phyloP scores from a whole-genome alignment of 2,329 filamentous ascomycete genomes.

The Colletotrichum filicis region DNA sequence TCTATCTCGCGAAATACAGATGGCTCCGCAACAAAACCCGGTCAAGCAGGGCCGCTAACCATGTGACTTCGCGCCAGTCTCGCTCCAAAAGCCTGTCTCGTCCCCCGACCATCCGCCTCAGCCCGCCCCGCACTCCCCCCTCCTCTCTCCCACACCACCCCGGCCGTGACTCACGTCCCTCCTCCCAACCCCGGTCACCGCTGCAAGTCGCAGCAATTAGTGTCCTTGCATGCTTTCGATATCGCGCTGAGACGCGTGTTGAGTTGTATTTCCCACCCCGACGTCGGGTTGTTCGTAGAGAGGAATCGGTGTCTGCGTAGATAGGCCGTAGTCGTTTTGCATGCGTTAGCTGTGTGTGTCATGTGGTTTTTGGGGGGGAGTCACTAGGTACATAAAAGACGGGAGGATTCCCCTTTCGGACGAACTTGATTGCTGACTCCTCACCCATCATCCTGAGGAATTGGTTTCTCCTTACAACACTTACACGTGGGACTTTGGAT shows the following conservation, averaged over 20 bases:
- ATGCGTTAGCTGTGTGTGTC: neutral
- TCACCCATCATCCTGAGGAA: neutral
- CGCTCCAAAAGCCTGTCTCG: conserved; percentile 29
- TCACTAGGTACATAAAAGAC: conserved; percentile 21
- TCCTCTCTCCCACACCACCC: conserved; percentile 16
- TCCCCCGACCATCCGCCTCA: neutral
- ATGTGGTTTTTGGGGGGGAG: conserved; percentile 1
- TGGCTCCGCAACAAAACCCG: neutral
- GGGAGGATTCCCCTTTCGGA: conserved; percentile 21
- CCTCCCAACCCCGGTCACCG: neutral
- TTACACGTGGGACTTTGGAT: neutral
- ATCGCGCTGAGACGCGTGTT: neutral
- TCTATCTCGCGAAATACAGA: no score
- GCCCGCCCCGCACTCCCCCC: neutral
- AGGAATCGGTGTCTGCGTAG: neutral
- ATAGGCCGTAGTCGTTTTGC: neutral
- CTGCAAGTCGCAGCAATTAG: neutral
- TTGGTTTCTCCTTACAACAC: neutral
- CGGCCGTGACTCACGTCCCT: conserved; percentile 41
- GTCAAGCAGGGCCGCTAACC: conserved; percentile 10
- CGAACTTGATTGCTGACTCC: conserved; percentile 13
- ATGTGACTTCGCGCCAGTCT: conserved; percentile 46
- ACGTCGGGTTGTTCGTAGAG: neutral
- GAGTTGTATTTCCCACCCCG: neutral
- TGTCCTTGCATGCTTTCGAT: neutral